A percentile compares a stretch with the other conserved stretches of the same genome.
Evolutionary conservation across 805 yeast species (phyloP).

Genomic region (Teunomyces aglyptinius): DNA sequence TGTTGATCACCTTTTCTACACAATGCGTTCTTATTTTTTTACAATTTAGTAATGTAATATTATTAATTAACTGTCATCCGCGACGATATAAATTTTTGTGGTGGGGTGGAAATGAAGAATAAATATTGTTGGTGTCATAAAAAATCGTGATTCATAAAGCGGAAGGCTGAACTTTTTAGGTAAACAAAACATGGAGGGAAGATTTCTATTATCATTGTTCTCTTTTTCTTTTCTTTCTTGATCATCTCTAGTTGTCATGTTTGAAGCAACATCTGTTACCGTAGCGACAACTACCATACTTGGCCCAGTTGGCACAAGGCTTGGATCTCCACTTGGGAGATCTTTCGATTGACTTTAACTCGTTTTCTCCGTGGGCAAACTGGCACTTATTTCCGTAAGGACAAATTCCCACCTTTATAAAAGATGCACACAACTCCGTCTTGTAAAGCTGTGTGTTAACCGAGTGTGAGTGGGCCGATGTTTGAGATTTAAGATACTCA

Average conservation of each 20-base stretch:
- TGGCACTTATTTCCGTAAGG: constrained; percentile 92
- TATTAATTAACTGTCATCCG: neutral
- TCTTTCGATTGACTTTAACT: constrained; percentile 68
- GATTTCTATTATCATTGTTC: neutral
- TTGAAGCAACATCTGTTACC: constrained; percentile 91
- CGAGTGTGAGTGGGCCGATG: constrained; percentile 1
- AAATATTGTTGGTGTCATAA: constrained; percentile 1
- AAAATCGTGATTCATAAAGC: constrained; percentile 3
- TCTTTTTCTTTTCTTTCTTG: neutral
- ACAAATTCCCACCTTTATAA: constrained; percentile 62
- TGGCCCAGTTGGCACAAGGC: constrained; percentile 86
- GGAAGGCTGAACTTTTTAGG: constrained; percentile 1
- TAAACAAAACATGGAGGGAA: neutral
- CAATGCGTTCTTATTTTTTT: neutral
- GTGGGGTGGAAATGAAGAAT: constrained; percentile 1
- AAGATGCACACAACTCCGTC: constrained; percentile 86
- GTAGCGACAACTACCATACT: constrained; percentile 79
- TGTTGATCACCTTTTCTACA: neutral
- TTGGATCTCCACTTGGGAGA: constrained; percentile 87
- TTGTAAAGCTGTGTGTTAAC: constrained; percentile 73
- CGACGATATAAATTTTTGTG: neutral
- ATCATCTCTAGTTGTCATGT: constrained; percentile 48
- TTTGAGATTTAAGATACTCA: constrained; percentile 3
- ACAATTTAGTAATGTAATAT: neutral
- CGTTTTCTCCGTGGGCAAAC: constrained; percentile 86